Evolutionary conservation across 441 rosid species (phyloP).

Genomic region (Syzygium syzygioides): DNA sequence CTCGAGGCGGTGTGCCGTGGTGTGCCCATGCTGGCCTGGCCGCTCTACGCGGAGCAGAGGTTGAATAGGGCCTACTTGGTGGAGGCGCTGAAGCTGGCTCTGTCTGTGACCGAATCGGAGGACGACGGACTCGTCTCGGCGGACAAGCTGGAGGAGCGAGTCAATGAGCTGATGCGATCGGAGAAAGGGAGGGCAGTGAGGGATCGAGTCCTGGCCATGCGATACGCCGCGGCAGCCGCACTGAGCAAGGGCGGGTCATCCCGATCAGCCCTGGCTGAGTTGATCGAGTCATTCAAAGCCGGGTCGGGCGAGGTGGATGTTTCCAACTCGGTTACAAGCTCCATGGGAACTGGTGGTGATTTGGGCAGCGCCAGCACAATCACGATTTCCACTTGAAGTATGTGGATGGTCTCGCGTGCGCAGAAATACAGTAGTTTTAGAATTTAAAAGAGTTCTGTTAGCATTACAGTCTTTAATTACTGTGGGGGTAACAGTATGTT

Average conservation of each 20-base stretch:
- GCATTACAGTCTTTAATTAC: no score
- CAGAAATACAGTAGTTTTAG: background rate
- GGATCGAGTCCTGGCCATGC: slow-evolving; percentile 1
- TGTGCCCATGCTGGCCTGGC: slow-evolving; percentile 7
- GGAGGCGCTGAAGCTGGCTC: slow-evolving; percentile 2
- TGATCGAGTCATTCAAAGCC: background rate
- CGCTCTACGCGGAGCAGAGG: slow-evolving; percentile 4
- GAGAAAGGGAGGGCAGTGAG: background rate
- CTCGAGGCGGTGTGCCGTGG: background rate
- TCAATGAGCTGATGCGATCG: slow-evolving; percentile 7
- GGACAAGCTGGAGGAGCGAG: slow-evolving; percentile 1
- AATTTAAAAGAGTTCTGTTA: background rate
- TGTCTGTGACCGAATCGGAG: background rate
- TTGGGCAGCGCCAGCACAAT: background rate
- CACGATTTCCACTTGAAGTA: background rate
- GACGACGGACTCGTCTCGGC: slow-evolving; percentile 2
- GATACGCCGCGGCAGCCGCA: background rate
- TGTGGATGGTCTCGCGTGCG: background rate
- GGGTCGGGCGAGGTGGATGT: background rate
- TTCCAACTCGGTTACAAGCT: background rate
- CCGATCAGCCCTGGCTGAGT: background rate
- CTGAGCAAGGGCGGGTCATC: slow-evolving; percentile 2
- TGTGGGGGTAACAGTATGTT: no score
- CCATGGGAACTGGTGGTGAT: background rate
- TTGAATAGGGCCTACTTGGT: background rate